Evolutionary conservation across 106 monocot species (phyloP).

Genomic region (Dactylorhiza incarnata): DNA sequence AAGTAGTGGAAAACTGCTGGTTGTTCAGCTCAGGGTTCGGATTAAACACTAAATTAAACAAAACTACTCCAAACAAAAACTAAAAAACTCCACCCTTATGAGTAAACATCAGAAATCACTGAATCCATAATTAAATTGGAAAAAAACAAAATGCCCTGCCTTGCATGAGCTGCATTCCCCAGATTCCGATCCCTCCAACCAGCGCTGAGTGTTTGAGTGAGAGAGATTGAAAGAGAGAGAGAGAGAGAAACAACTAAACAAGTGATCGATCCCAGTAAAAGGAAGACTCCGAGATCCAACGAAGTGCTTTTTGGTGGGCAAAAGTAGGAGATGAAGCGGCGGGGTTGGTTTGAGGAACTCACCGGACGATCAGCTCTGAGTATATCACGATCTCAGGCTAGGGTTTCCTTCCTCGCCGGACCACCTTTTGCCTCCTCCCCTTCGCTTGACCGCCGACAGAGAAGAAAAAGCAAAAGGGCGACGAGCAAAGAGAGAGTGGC

Average conservation of each 20-base stretch:
- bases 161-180: background rate
- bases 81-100: background rate
- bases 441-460: background rate
- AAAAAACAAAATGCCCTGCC: background rate
- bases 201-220: background rate
- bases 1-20: background rate
- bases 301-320: background rate
- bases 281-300: background rate
- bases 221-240: background rate
- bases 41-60: background rate
- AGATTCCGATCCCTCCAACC: background rate
- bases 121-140: background rate
- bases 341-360: background rate
- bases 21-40: background rate
- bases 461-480: constrained; percentile 8
- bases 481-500: constrained; percentile 4
- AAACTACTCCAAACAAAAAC: background rate
- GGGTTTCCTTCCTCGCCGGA: background rate
- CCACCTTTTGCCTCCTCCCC: background rate
- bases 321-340: background rate
- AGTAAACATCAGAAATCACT: background rate
- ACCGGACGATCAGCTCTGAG: background rate
- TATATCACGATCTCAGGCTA: constrained; percentile 3
- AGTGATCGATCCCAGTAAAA: background rate
- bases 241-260: background rate